Percentiles rank a stretch among this genome's conserved stretches.
phyloP scores from a whole-genome alignment of 2,329 filamentous ascomycete species.

The Talaromyces verruculosus region DNA sequence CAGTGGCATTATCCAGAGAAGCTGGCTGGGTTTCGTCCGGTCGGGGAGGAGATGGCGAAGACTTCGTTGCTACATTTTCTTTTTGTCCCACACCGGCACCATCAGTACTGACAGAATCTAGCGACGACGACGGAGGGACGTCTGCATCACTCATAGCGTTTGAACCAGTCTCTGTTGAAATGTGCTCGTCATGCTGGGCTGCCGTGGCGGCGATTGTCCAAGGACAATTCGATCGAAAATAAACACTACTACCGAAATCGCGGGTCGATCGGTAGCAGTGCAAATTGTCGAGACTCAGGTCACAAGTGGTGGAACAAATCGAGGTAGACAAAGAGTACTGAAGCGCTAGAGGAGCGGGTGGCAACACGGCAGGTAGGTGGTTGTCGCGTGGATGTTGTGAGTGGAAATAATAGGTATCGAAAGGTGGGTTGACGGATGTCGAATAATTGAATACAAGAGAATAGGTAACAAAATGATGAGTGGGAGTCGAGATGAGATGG shows the following conservation, averaged over 20 bases:
- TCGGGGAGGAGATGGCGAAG: conserved; percentile 10
- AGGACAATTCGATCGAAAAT: not conserved
- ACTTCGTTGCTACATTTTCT: conserved; percentile 31
- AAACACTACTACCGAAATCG: not conserved
- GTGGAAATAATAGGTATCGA: conserved; percentile 11
- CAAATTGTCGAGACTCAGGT: not conserved
- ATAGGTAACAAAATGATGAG: not conserved
- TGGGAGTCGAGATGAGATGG: conserved; percentile 17
- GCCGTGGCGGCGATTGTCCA: conserved; percentile 35
- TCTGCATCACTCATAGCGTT: conserved; percentile 52
- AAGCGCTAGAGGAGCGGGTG: conserved; percentile 10
- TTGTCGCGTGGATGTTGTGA: conserved; percentile 19
- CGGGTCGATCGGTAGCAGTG: conserved; percentile 13
- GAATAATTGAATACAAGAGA: not conserved
- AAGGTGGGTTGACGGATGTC: not conserved
- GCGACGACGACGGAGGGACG: conserved; percentile 37
- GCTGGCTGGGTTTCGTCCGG: conserved; percentile 25
- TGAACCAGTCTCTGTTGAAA: conserved; percentile 39
- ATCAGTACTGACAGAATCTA: conserved; percentile 39
- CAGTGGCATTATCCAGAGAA: conserved; percentile 29
- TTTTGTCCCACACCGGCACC: conserved; percentile 1
- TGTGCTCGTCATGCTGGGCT: conserved; percentile 48
- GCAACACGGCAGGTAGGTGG: conserved; percentile 18
- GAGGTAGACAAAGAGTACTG: not conserved
- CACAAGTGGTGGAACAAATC: not conserved